A percentile compares a stretch with the other conserved stretches of the same genome.
Conservation (phyloP, 2,329 filamentous ascomycete genomes). For the Plenodomus lindquistii region DNA sequence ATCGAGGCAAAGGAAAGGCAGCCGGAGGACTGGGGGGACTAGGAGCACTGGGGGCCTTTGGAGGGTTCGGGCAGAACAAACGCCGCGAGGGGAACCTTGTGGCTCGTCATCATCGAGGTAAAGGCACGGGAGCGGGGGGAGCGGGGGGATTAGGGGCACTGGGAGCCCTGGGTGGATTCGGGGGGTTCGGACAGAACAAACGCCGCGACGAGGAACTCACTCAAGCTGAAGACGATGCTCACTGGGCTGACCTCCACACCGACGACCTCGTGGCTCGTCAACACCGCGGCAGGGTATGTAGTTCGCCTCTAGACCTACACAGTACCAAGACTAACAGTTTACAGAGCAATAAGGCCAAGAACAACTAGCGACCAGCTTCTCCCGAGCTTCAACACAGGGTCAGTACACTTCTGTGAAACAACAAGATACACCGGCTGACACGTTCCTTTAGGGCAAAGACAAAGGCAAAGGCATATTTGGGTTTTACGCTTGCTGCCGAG, state of each 20-base stretch:
- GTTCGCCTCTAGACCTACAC: too few species aligned
- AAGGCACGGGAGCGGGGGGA: not conserved
- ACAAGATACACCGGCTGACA: too few species aligned
- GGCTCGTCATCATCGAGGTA: conserved; percentile 12
- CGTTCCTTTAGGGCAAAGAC: too few species aligned
- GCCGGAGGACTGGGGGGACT: not conserved
- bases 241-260: conserved; percentile 14
- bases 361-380: not conserved
- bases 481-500: too few species aligned
- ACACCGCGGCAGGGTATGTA: conserved; percentile 11
- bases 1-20: conserved; percentile 7
- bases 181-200: conserved; percentile 6
- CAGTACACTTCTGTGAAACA: too few species aligned
- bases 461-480: too few species aligned
- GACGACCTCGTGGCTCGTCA: conserved; percentile 9
- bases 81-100: conserved; percentile 7
- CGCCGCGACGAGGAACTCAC: conserved; percentile 8
- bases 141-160: too few species aligned
- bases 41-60: not conserved
- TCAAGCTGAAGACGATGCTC: conserved; percentile 8
- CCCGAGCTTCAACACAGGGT: too few species aligned
- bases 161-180: not conserved
- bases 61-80: conserved; percentile 7
- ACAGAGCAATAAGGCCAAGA: not conserved
- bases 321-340: not conserved